Base-by-base conservation (phyloP, 1,139 yeast species). In the Groenewaldozyma sp. region DNA sequence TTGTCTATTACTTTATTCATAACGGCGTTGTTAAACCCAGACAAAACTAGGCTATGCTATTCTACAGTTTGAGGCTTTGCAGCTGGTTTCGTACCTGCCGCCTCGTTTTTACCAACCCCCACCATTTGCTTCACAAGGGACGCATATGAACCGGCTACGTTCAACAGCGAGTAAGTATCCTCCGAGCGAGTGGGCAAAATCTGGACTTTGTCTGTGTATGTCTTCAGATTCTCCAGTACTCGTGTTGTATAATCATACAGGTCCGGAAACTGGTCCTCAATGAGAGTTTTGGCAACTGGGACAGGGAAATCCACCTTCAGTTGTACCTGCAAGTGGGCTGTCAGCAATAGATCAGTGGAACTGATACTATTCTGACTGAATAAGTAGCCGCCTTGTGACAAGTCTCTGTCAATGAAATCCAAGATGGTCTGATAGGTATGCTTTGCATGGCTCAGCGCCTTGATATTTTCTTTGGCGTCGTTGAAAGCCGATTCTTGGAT, bases 1-100 rank as follows among this genome's bases (percentile, higher is more conserved):
- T 81, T 2, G 81, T 78, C 4, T 81, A 78, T 51, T 80, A 80
- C 52, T 70, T 75, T 50, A 68, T 78, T 28, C 73, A 78, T 52
- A 71, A 72, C 45, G 87, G 84, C 0, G 63, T 79, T 14, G 72
- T 69, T 7, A 73, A 70, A 53, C 87, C 87, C 2, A 61, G 74
- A 31, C 70, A 70, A 50, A 73, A 73, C 49, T 74, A 35, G 17
- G 26, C 26, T 7, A n/a, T n/a, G n/a, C n/a, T n/a, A n/a, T n/a
- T n/a, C n/a, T n/a, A n/a, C n/a, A n/a, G n/a, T n/a, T n/a, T n/a
- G n/a, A n/a, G n/a, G n/a, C n/a, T n/a, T n/a, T n/a, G n/a, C n/a
- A n/a, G n/a, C n/a, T n/a, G n/a, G n/a, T n/a, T n/a, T n/a, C n/a
- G n/a, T n/a, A n/a, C n/a, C n/a, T n/a, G n/a, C n/a, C n/a, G n/a